Evolutionary conservation across 2,329 filamentous ascomycete genomes (phyloP), one percentile per base, ranked within the genome.

Genomic region (Zasmidium angulare): DNA sequence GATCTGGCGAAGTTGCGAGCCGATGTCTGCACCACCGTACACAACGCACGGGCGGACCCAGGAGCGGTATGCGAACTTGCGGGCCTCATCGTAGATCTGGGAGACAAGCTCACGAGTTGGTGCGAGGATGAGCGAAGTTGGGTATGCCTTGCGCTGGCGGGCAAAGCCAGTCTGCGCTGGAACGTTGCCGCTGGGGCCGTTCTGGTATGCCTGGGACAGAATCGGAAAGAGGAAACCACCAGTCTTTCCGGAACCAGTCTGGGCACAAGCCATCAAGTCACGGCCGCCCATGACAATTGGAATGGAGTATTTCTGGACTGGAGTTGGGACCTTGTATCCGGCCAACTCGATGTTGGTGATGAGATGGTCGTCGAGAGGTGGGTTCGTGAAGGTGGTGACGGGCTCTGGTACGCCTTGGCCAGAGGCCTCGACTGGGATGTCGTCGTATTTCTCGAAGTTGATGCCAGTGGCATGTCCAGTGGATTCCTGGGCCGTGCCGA

Each of bases 381-480:
- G 95, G 79, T 95, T 96, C 74, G 86, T 91, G 85, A 99, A 99
- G 63, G 87, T 84, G 67, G 88, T 88, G 68, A 97, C 91, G 46
- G 93, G 89, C 74, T 98, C 95, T 49, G 95, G 95, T 55, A 98
- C 92, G 73, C 96, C 87, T 55, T 91, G 88, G 62, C 95, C 95
- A 61, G 93, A 97, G 65, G 95, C 95, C 80, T 98, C 95, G 66
- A 99, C 95, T 56, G 95, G 95, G 68, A 99, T 99, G 78, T 99
- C 95, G 74, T 99, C 95, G 80, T 99, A 99, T 84, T 99, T 99
- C 82, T 96, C 89, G 76, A 99, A 99, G 86, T 99, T 99, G 89
- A 99, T 98, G 79, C 95, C 95, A 31, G 92, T 97, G 73, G 96
- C 90, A 77, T 96, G 90, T 84, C 97, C 98, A 68, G 89, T 87